A percentile compares a stretch with the other conserved stretches of the same genome.
These are phyloP conservation scores for Hypocrella siamensis DNA, from an alignment of 2,329 filamentous ascomycete genomes.

Conservation along the genomic window DNA sequence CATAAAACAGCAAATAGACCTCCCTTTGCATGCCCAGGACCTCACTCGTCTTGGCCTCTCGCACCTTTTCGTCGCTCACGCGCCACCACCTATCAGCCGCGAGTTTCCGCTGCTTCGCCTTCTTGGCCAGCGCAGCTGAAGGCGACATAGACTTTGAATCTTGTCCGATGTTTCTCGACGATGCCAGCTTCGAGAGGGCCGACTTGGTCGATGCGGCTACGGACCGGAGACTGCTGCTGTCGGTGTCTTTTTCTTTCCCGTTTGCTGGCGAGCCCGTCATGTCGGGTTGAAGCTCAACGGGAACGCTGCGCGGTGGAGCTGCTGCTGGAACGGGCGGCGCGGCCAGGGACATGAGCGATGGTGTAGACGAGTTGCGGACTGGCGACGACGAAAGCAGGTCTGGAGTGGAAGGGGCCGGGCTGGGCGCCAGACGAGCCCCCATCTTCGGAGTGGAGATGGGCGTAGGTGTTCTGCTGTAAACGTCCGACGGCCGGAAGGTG, in stretches of 20 bases:
- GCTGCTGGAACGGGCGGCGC: conserved; percentile 2
- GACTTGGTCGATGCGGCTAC: conserved; percentile 41
- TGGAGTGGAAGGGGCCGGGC: conserved; percentile 29
- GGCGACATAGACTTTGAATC: conserved; percentile 10
- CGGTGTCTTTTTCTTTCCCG: conserved; percentile 25
- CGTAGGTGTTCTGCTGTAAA: conserved; percentile 50
- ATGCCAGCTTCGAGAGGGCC: conserved; percentile 31
- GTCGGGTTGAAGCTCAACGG: conserved; percentile 6
- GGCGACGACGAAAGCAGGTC: conserved; percentile 27
- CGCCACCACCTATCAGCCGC: conserved; percentile 77
- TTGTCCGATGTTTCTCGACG: conserved; percentile 16
- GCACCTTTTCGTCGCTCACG: conserved; percentile 93
- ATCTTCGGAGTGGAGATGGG: conserved; percentile 32
- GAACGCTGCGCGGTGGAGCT: conserved; percentile 16
- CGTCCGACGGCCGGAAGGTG: conserved; percentile 58
- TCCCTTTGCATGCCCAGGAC: conserved; percentile 89
- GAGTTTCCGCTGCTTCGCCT: conserved; percentile 38
- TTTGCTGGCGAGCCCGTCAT: conserved; percentile 8
- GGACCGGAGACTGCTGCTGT: conserved; percentile 37
- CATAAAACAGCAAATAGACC: conserved; percentile 93
- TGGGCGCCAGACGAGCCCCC: conserved; percentile 19
- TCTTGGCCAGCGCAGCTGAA: conserved; percentile 12
- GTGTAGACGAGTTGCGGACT: conserved; percentile 17
- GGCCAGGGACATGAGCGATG: conserved; percentile 17
- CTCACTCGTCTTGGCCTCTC: conserved; percentile 83